These are phyloP conservation scores for Trametes villosa DNA, from an alignment of 768 basidiomycete species.

Conservation along the genomic window DNA sequence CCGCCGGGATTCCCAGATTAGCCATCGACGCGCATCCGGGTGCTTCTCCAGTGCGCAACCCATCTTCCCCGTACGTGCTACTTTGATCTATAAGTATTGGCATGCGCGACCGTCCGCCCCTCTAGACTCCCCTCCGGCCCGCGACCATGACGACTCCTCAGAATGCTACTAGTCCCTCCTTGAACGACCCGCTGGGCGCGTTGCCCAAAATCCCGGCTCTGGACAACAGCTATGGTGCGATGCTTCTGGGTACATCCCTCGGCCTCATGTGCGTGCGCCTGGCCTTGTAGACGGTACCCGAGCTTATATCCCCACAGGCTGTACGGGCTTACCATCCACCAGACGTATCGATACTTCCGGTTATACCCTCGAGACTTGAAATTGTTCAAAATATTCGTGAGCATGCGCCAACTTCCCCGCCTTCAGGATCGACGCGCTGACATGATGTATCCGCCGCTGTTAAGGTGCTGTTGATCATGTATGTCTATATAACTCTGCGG, in stretches of 20 bases:
- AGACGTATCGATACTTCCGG: slow-evolving; percentile 5
- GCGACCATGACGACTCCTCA: neutral
- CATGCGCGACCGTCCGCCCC: no score
- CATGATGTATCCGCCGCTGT: neutral
- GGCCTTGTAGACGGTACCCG: no score
- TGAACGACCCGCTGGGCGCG: neutral
- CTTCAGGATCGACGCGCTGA: neutral
- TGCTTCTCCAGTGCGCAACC: no score
- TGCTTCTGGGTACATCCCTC: slow-evolving; percentile 4
- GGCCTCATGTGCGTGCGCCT: neutral
- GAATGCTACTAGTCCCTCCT: neutral
- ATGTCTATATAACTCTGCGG: neutral
- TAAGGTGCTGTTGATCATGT: neutral
- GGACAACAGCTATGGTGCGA: slow-evolving; percentile 8
- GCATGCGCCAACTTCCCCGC: neutral
- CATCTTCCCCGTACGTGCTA: no score
- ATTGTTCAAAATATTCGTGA: neutral
- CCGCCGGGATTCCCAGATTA: no score
- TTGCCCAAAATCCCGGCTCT: neutral
- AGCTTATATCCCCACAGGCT: neutral
- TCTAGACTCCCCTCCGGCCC: no score
- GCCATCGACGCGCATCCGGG: no score
- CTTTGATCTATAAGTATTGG: no score
- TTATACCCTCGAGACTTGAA: neutral
- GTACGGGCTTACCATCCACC: slow-evolving; percentile 1